Evolutionary conservation across 176 grass and related monocot species (phyloP), one percentile per base, ranked within the genome.

Genomic region (Elaeis guineensis): DNA sequence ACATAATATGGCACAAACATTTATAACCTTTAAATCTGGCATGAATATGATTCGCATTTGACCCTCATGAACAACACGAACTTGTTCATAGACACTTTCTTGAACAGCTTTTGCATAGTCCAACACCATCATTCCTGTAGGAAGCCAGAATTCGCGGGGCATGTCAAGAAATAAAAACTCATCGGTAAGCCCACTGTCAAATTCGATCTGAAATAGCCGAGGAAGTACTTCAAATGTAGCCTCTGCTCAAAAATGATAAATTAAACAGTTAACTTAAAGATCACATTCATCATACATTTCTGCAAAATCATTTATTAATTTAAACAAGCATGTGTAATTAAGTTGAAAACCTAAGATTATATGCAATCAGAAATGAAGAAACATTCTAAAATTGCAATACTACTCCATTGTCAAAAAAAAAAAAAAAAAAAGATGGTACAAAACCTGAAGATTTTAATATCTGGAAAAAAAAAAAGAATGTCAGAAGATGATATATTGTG

Each of bases 191-290:
- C 94, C 94, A 51, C 83, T 79, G 59, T 98, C 94, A 78, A 98
- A 98, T 74, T 86, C 89, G 65, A 98, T 98, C 85, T 98, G 94
- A 67, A 67, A 89, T 16, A 98, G 82, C 67, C 94, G 85, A 29
- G 94, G 94, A 78, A 98, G 84, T 70, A 92, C 84, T 83, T 98
- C 94, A 80, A 62, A 84, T 21, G 88, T 80, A 58, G 88, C 84
- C 77, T 98, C 94, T 98, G 82, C 20, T 49, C 52, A 19, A 79
- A 21, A 52, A 73, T 44, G 35, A 23, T 60, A 21, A 65, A 51
- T 63, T 22, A 14, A 55, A 57, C 25, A 69, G 35, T 12, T 14
- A 44, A 3, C 9, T 44, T 44, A 44, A 44, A 2, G 35, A 44
- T 3, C 35, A 44, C 35, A 44, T 44, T 44, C 35, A 44, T 44